Evolutionary conservation across 192 early-diverging fungal species (phyloP), one percentile per base, ranked within the genome.

Genomic region (Backusella parvicylindrica): DNA sequence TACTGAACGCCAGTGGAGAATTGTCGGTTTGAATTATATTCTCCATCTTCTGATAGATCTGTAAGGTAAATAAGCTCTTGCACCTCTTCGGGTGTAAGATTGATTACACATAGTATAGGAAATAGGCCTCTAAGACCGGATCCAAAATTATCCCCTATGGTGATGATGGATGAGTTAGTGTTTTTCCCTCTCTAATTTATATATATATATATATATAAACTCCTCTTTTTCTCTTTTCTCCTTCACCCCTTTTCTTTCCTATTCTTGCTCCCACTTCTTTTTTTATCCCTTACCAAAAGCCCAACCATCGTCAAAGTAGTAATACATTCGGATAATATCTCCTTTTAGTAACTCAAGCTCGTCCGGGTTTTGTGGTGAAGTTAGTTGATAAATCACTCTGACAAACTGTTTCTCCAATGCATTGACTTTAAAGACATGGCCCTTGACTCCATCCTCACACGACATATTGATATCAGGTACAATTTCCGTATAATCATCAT

Each of bases 221-320:
- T 28, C 21, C 68, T 18, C 28, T 70, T 13, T n/a, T 12, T 49
- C 21, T 49, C 11, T 40, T 21, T 43, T 26, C 26, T 13, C 23
- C 53, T 28, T 60, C 12, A 13, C 12, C 26, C 11, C 12, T 56
- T 56, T 56, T 60, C 15, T 43, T 43, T 15, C 23, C n/a, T 18
- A 9, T 16, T 47, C 7, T 6, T n/a, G 43, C 18, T 18, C 43
- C 43, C 43, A n/a, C 6, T 47, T 47, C n/a, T 43, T 18, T 47
- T n/a, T 40, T 12, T 40, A 47, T 75, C 31, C 60, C 68, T 50
- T 73, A 77, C 76, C 76, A 30, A 77, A 66, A 30, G 71, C 76
- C 76, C 76, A 77, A 11, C 76, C 76, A 68, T 77, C 76, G 40
- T 77, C 76, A 68, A 77, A 77, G 30, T 72, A 73, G 37, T 77